Evolutionary conservation across 352 stramenopile species (phyloP), one percentile per base, ranked within the genome.

Genomic region (Phytopythium cucurbitacearum): DNA sequence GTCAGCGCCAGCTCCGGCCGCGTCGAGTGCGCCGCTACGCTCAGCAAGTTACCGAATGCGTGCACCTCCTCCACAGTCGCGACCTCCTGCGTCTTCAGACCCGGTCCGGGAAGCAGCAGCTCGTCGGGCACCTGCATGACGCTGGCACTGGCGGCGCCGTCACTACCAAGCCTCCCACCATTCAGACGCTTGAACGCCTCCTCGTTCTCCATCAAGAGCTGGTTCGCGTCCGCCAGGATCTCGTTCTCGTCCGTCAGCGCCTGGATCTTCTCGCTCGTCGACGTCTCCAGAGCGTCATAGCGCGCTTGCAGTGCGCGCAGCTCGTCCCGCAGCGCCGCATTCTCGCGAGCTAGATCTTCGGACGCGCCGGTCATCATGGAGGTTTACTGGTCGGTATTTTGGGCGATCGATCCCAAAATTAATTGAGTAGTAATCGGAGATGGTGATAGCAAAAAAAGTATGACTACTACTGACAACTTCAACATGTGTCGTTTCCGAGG

Each of bases 221-320:
- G 67, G 65, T 93, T 94, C 21, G 76, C 75, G 41, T 94, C 84
- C 8, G 76, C 76, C 9, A 93, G 65, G 15, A 83, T 39, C 49
- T 93, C 83, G 48, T 83, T 88, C 59, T 93, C 83, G 44, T 93
- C 78, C 8, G 72, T 79, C 32, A 93, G 53, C 16, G 60, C 36
- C 40, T 83, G 69, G 42, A 91, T 91, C 37, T 72, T 48, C 56
- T 68, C 50, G 13, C 52, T 62, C 7, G 56, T 73, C 3, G 62
- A 53, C 1, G 43, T 60, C 4, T 70, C 48, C 16, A 90, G 64
- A 13, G 45, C 59, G 11, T 81, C 70, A 56, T 78, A 89, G 46
- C 76, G 72, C 48, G 59, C 53, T 61, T 89, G 74, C 15, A 89
- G 59, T 33, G 40, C 58, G 36, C 51, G 64, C 28, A 93, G 64